A percentile compares a stretch with the other conserved stretches of the same genome.
These are phyloP conservation scores for Corniculantispora saksenae DNA, from an alignment of 2,329 filamentous ascomycete genomes.

Conservation along the genomic window DNA sequence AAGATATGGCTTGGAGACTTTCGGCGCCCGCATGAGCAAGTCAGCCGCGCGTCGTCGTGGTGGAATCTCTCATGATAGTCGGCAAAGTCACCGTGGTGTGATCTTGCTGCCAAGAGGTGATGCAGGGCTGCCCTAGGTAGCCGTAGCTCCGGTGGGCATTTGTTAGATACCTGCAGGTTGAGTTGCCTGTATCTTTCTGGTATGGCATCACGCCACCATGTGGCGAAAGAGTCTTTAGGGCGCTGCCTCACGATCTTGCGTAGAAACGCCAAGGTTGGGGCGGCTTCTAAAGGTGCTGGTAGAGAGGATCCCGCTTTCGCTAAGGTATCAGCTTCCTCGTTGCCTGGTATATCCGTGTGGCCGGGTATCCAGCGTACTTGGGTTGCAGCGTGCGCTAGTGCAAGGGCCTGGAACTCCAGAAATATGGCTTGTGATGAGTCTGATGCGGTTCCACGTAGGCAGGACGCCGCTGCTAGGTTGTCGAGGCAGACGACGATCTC, in stretches of 20 bases:
- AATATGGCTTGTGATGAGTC: constrained; percentile 24
- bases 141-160: constrained; percentile 13
- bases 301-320: constrained; percentile 19
- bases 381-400: constrained; percentile 4
- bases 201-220: constrained; percentile 12
- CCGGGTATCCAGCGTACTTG: constrained; percentile 18
- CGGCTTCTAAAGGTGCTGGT: constrained; percentile 1
- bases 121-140: neutral
- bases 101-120: neutral
- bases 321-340: constrained; percentile 19
- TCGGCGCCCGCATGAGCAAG: neutral
- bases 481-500: constrained; percentile 24
- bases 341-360: constrained; percentile 17
- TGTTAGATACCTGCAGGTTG: constrained; percentile 12
- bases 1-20: constrained; percentile 19
- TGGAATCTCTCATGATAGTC: constrained; percentile 4
- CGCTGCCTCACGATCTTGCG: constrained; percentile 10
- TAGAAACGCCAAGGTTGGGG: constrained; percentile 12
- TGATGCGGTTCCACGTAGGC: constrained; percentile 19
- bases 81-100: neutral
- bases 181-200: constrained; percentile 7
- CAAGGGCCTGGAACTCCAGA: constrained; percentile 14
- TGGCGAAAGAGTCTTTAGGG: constrained; percentile 6
- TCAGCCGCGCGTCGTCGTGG: neutral
- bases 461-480: constrained; percentile 20